Evolutionary conservation across 1,139 yeast species (phyloP).

Genomic region (Spathaspora sp.): DNA sequence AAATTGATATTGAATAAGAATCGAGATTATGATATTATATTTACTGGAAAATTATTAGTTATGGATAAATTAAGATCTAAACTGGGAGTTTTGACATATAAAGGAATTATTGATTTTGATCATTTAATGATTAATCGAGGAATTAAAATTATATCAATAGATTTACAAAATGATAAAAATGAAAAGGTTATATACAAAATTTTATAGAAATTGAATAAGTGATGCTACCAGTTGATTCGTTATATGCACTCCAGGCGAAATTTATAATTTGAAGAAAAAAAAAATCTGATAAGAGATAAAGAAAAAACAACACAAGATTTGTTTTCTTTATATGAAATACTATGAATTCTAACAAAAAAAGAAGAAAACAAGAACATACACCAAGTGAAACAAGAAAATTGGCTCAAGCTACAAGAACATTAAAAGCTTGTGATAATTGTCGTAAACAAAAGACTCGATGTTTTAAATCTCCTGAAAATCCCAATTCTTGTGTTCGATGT

Average conservation of each 20-base stretch:
- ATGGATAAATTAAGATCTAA: constrained; percentile 18
- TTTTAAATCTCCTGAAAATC: constrained; percentile 45
- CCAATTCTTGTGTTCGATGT: constrained; percentile 56
- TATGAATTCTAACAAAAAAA: not conserved
- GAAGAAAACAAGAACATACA: not conserved
- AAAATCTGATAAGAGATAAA: not conserved
- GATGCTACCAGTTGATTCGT: not conserved
- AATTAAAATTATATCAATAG: constrained; percentile 22
- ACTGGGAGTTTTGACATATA: constrained; percentile 22
- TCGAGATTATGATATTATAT: constrained; percentile 24
- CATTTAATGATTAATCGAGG: constrained; percentile 35
- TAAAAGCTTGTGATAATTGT: constrained; percentile 60
- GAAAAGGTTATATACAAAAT: constrained; percentile 2
- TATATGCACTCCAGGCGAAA: not conserved
- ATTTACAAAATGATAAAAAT: constrained; percentile 11
- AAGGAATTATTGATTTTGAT: constrained; percentile 34
- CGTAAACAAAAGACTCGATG: constrained; percentile 65
- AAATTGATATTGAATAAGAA: constrained; percentile 14
- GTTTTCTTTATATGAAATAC: not conserved
- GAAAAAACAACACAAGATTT: not conserved
- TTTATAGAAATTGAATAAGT: not conserved
- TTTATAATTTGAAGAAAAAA: not conserved
- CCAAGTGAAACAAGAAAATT: constrained; percentile 18
- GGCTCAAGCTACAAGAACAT: constrained; percentile 46
- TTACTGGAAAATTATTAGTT: constrained; percentile 24